Percentiles rank a stretch among this genome's conserved stretches.
Conservation (phyloP, 202 grass and related monocot species). For the Carex arenaria region DNA sequence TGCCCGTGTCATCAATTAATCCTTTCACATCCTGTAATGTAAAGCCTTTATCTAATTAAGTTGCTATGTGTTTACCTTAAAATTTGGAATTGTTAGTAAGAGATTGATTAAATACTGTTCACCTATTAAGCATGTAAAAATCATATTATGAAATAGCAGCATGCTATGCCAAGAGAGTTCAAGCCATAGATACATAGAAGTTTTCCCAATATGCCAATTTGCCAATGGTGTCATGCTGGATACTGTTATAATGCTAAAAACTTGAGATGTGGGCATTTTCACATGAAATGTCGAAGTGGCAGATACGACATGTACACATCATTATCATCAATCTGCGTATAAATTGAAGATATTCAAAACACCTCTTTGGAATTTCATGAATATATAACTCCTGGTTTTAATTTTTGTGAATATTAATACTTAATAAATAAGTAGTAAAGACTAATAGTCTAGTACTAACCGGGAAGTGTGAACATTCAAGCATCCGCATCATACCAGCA, state of each 20-base stretch:
- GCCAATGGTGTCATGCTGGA: not conserved
- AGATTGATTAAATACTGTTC: not conserved
- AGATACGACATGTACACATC: slow-evolving; percentile 87
- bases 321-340: slow-evolving; percentile 41
- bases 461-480: slow-evolving; percentile 41
- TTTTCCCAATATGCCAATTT: not conserved
- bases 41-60: not conserved
- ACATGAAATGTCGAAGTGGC: slow-evolving; percentile 50
- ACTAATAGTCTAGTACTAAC: slow-evolving; percentile 18
- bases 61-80: not conserved
- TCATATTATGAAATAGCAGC: not conserved
- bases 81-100: not conserved
- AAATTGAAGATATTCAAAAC: not conserved
- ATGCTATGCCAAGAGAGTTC: not conserved
- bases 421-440: not conserved
- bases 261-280: not conserved
- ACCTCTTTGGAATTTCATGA: not conserved
- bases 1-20: not conserved
- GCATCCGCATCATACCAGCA: slow-evolving; percentile 49
- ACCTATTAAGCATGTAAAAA: not conserved
- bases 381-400: not conserved
- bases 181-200: slow-evolving; percentile 1
- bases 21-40: not conserved
- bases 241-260: not conserved
- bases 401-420: not conserved